Base-by-base conservation (phyloP, 345 rosid species). In the Sisymbrium irio region DNA sequence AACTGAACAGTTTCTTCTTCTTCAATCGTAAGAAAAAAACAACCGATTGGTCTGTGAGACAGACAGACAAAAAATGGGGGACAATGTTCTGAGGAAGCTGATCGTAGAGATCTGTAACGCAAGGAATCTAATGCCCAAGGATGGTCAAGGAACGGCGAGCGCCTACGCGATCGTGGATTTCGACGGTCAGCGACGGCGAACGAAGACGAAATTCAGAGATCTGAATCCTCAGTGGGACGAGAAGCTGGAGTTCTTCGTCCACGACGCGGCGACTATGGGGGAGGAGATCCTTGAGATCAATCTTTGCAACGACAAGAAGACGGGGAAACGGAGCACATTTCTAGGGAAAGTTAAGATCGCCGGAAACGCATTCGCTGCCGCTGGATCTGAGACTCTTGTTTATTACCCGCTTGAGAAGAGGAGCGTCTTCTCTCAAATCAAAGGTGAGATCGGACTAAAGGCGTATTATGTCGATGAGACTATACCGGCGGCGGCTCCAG, bases 181-280 rank as follows among this genome's bases (percentile, higher is more conserved):
- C 74, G 92, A 87, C 30, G 96, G 97, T 14, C 98, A 90, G 78
- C 75, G 96, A 0, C 80, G 93, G 50, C 69, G 97, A 17, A 93
- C 98, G 10, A 89, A 84, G 78, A 93, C 98, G 1, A 89, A 84
- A 83, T 83, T 81, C 76, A 62, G 88, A 61, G 98, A 93, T 78
- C 85, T 93, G 14, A 93, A 93, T 74, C 98, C 97, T 0, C 84
- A 85, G 39, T 93, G 98, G 98, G 90, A 93, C 56, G 98, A 93
- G 85, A 83, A 67, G 70, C 80, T 90, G 17, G 94, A 93, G 82
- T 93, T 93, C 60, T 83, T 86, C 7, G 88, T 90, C 15, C 89
- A 84, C 65, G 91, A 89, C 12, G 50, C 25, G 0, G 91, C 85
- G 0, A 82, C 96, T 54, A 82, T 90, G 89, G 71, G 80, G 5